Conservation (phyloP, 768 basidiomycete species). For the Termitomyces sp. region DNA sequence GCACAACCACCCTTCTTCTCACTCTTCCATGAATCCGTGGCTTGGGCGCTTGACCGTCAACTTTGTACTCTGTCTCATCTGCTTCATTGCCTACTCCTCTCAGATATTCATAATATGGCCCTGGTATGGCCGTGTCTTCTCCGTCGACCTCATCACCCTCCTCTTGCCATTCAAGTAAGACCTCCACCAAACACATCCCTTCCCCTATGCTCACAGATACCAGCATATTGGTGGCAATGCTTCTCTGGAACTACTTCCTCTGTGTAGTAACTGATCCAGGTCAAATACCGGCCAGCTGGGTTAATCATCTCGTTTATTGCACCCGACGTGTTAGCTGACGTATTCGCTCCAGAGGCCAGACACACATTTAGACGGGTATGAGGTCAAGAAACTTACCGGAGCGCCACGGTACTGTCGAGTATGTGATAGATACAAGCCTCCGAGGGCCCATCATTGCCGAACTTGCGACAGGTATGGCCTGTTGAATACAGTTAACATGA, state of each 20-base stretch:
- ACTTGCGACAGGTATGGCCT: conserved; percentile 60
- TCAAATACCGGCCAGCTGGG: conserved; percentile 74
- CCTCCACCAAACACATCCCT: neutral
- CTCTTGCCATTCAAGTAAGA: conserved; percentile 90
- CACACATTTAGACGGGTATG: conserved; percentile 65
- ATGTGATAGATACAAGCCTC: conserved; percentile 84
- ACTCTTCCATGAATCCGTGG: conserved; percentile 33
- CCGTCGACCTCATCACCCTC: conserved; percentile 71
- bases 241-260: conserved; percentile 87
- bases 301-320: conserved; percentile 28
- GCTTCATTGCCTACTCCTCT: conserved; percentile 84
- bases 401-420: conserved; percentile 81
- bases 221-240: conserved; percentile 70
- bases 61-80: conserved; percentile 68
- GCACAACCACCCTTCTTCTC: neutral
- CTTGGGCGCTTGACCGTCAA: conserved; percentile 63
- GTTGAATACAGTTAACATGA: neutral
- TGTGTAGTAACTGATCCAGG: conserved; percentile 87
- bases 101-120: conserved; percentile 91
- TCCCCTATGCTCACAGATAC: conserved; percentile 9
- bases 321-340: neutral
- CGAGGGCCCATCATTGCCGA: conserved; percentile 89
- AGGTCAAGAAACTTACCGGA: conserved; percentile 88
- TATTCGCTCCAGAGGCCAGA: conserved; percentile 64
- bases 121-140: conserved; percentile 79